Evolutionary conservation across 2,329 filamentous ascomycete species (phyloP).

Genomic region (Kalmusia sp.): DNA sequence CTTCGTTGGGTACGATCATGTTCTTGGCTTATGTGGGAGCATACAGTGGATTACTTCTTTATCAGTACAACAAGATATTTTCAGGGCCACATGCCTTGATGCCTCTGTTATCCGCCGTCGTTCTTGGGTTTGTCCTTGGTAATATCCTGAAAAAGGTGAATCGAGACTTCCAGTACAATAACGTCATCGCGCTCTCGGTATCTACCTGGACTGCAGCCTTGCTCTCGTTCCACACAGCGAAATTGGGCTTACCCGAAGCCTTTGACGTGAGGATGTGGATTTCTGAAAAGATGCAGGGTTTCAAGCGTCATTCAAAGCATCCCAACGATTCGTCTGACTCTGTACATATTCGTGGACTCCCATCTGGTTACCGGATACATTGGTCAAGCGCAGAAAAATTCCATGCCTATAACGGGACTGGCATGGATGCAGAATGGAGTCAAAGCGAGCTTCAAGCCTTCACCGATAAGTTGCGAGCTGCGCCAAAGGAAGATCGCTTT

Average conservation of each 20-base stretch:
- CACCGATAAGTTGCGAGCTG: slow-evolving; percentile 51
- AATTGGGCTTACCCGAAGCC: slow-evolving; percentile 54
- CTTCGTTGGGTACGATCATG: slow-evolving; percentile 53
- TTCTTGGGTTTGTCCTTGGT: slow-evolving; percentile 56
- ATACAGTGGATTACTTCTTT: slow-evolving; percentile 61
- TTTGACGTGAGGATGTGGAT: slow-evolving; percentile 39
- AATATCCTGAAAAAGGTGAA: slow-evolving; percentile 51
- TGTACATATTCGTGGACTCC: slow-evolving; percentile 33
- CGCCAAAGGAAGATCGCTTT: slow-evolving; percentile 52
- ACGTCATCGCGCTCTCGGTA: slow-evolving; percentile 56
- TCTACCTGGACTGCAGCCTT: slow-evolving; percentile 62
- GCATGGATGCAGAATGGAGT: slow-evolving; percentile 55
- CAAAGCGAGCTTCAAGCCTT: slow-evolving; percentile 59
- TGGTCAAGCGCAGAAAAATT: slow-evolving; percentile 39
- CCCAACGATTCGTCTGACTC: slow-evolving; percentile 25
- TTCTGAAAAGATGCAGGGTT: slow-evolving; percentile 21
- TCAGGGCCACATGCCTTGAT: slow-evolving; percentile 57
- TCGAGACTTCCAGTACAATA: slow-evolving; percentile 52
- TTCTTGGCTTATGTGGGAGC: slow-evolving; percentile 58
- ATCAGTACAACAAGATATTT: slow-evolving; percentile 59
- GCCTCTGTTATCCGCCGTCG: slow-evolving; percentile 55
- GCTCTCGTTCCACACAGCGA: slow-evolving; percentile 56
- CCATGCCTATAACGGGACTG: slow-evolving; percentile 54
- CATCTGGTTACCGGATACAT: slow-evolving; percentile 25
- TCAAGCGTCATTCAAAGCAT: slow-evolving; percentile 15